Evolutionary conservation across 306 rosid species (phyloP), one percentile per base, ranked within the genome.

Genomic region (Trifolium pratense): DNA sequence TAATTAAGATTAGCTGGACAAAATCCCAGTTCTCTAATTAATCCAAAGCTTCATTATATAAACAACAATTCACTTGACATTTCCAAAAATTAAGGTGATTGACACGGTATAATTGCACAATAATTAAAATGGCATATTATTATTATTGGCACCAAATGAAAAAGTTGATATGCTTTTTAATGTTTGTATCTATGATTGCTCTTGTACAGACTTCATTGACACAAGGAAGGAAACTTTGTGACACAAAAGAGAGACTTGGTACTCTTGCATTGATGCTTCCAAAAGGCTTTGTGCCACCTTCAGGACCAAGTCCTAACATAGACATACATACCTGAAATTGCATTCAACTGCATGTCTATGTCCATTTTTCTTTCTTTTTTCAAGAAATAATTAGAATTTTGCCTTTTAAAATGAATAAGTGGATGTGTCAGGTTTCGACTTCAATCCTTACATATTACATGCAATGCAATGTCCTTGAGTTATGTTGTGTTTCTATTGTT

Each of bases 51-150:
- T 73, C 66, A 32, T 55, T 14, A 36, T 71, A 31, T 58, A 60
- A 43, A 7, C 37, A 43, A 13, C 29, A 40, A 49, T 55, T 46
- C 36, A 15, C 9, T 15, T 7, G 45, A 29, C 70, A 40, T 21
- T 48, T 26, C 65, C 34, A 61, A 51, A 60, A 58, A 60, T 6
- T n/a, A 48, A 48, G 62, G 68, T 63, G 9, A 2, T 34, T 70
- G 68, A 15, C 29, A 36, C 9, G 2, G 7, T 2, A 36, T 9
- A 36, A 36, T 36, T 36, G 9, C 39, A 14, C 18, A 62, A 26
- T 29, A 65, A 6, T 10, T 57, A 59, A 52, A 73, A 82, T 77
- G 80, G 57, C 53, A 5, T 36, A 42, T 3, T 11, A 42, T 3
- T 11, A 12, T 17, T 66, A n/a, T 37, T 39, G 1, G 36, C 21